Conservation (phyloP, 2,329 filamentous ascomycete species). For the Aspergillus pseudotamarii region DNA sequence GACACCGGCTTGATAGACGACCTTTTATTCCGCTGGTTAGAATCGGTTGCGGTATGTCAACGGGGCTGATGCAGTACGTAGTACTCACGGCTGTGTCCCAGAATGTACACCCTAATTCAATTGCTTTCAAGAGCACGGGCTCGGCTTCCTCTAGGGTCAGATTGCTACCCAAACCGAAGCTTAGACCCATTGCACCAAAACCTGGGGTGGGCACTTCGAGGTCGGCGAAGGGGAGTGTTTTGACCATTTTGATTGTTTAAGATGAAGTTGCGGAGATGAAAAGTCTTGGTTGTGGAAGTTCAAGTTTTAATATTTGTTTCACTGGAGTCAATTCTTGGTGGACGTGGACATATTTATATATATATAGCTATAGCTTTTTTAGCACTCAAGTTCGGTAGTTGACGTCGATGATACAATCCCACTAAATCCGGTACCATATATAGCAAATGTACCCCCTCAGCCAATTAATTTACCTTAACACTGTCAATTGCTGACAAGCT, state of each 20-base stretch:
- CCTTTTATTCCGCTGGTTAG: slow-evolving; percentile 34
- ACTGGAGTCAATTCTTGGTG: not conserved
- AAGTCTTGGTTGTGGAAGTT: too few relatives aligned
- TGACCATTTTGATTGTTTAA: slow-evolving; percentile 37
- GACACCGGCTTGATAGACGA: slow-evolving; percentile 50
- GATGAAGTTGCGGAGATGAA: too few relatives aligned
- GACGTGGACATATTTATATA: not conserved
- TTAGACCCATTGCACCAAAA: slow-evolving; percentile 56
- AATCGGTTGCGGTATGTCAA: accelerated
- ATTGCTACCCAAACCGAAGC: slow-evolving; percentile 47
- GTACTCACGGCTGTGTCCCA: slow-evolving; percentile 50
- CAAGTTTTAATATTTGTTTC: not conserved
- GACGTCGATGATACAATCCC: not conserved
- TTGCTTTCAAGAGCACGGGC: slow-evolving; percentile 53
- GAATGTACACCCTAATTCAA: slow-evolving; percentile 51
- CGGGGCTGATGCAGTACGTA: slow-evolving; percentile 7
- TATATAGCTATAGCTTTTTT: too few relatives aligned
- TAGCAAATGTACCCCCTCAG: too few relatives aligned
- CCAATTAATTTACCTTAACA: not conserved
- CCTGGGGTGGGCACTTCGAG: slow-evolving; percentile 47
- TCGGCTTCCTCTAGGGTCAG: slow-evolving; percentile 51
- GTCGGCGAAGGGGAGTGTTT: slow-evolving; percentile 44
- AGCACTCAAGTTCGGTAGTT: too few relatives aligned
- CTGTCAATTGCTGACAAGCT: not conserved
- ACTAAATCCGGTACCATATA: not conserved